Base-by-base conservation (phyloP, 2,329 filamentous ascomycete species). In the Colletotrichum sp. region DNA sequence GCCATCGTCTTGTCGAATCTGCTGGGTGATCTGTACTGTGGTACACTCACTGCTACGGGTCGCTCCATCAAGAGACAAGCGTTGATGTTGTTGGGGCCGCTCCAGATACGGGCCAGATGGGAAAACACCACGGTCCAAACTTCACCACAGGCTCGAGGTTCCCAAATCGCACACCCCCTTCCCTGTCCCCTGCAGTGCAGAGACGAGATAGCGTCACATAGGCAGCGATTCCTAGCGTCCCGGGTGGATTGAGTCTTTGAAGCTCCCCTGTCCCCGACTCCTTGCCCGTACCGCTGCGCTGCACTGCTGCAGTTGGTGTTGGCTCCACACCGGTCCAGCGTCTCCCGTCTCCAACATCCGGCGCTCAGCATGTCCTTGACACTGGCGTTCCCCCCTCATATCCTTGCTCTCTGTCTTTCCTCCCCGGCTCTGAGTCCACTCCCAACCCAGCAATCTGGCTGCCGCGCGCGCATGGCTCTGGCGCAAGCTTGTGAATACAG, bases 191-290 rank as follows among this genome's bases (percentile, higher is more conserved):
- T 77, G 74, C 76, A 69, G 63, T 60, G 36, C 64, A 73, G 44
- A 65, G 34, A 62, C 59, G 67, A 77, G 74, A 74, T 74, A 77
- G 76, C 70, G 76, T 74, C 70, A 77, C 69, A 76, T 66, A 76
- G 75, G 75, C 75, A 64, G 30, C 66, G 32, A 64, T 75, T 76
- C 66, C 71, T 76, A 71, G 75, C 75, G 75, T 76, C 39, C 75
- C 75, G 72, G 62, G 72, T 75, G 75, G 75, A 66, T 63, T n/a
- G 60, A 59, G 30, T 34, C 32, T 32, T 69, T 44, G 52, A 67
- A 28, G 10, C 10, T 49, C 44, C 71, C 75, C 60, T 67, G 71
- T 24, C 21, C 34, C 24, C 32, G 32, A 32, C 64, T 60, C 24
- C 36, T 32, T 70, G 68, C 55, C 24, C 68, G 55, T 59, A 59